These are phyloP conservation scores for Scedosporium dehoogii DNA, from an alignment of 2,329 filamentous ascomycete species.

Conservation along the genomic window DNA sequence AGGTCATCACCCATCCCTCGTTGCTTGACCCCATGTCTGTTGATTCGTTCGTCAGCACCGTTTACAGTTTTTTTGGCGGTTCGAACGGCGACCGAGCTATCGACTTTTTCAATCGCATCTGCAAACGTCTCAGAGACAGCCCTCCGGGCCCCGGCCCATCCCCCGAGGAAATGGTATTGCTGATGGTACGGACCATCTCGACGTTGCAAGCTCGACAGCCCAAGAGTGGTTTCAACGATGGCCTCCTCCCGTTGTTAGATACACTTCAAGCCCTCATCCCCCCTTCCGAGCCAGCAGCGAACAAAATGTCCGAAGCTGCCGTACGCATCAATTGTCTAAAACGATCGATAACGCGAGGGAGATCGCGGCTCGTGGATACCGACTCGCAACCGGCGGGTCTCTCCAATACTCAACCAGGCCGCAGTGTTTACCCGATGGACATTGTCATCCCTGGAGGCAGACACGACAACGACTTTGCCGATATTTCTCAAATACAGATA, in stretches of 20 bases:
- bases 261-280: background rate
- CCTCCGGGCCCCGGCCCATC: background rate
- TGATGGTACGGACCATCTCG: background rate
- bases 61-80: constrained; percentile 22
- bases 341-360: background rate
- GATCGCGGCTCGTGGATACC: background rate
- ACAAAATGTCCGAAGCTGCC: background rate
- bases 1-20: constrained; percentile 19
- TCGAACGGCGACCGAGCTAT: constrained; percentile 18
- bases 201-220: background rate
- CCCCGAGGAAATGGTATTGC: background rate
- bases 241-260: background rate
- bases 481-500: constrained; percentile 52
- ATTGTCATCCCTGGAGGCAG: constrained; percentile 45
- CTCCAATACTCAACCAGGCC: background rate
- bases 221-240: background rate
- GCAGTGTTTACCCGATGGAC: background rate
- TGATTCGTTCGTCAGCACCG: constrained; percentile 20
- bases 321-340: background rate
- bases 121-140: background rate
- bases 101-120: constrained; percentile 11
- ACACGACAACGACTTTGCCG: constrained; percentile 61
- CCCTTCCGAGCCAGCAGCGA: no score
- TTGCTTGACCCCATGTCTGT: constrained; percentile 23
- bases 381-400: background rate